phyloP scores from a whole-genome alignment of 768 basidiomycete species.

The Hericium rajendrae region DNA sequence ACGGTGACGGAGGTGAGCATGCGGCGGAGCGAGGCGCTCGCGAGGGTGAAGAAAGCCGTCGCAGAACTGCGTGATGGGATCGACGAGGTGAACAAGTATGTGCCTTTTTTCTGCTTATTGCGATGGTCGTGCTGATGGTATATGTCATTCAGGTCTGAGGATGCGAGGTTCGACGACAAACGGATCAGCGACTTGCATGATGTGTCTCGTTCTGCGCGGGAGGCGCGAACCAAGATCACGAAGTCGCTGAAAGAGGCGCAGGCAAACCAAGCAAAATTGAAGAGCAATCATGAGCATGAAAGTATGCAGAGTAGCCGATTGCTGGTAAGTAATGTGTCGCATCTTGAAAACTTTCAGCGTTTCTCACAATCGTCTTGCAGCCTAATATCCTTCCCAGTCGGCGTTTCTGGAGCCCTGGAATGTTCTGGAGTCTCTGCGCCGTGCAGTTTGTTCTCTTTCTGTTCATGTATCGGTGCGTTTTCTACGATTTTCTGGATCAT shows the following conservation, averaged over 20 bases:
- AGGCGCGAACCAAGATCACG: conserved; percentile 36
- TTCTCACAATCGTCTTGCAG: conserved; percentile 5
- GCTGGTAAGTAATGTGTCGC: conserved; percentile 25
- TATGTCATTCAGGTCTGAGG: conserved; percentile 26
- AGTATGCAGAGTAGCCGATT: conserved; percentile 27
- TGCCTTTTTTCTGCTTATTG: conserved; percentile 4
- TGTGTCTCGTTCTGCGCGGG: conserved; percentile 42
- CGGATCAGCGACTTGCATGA: conserved; percentile 44
- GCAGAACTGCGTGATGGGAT: conserved; percentile 46
- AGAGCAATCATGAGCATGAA: conserved; percentile 20
- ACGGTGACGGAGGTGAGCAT: conserved; percentile 17
- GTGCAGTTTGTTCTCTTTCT: conserved; percentile 38
- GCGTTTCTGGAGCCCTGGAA: conserved; percentile 16
- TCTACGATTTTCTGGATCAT: not conserved
- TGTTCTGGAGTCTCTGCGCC: conserved; percentile 27
- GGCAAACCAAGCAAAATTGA: conserved; percentile 25
- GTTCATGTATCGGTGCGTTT: conserved; percentile 49
- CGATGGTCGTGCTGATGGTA: conserved; percentile 6
- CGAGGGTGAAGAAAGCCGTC: conserved; percentile 48
- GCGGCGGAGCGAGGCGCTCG: conserved; percentile 42
- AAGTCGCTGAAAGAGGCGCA: conserved; percentile 33
- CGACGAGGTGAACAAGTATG: conserved; percentile 49
- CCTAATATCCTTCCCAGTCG: conserved; percentile 11
- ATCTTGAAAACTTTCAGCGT: not conserved
- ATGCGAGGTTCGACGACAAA: conserved; percentile 28